These are phyloP conservation scores for Phytophthora citricola DNA, from an alignment of 352 stramenopile genomes.

Conservation along the genomic window DNA sequence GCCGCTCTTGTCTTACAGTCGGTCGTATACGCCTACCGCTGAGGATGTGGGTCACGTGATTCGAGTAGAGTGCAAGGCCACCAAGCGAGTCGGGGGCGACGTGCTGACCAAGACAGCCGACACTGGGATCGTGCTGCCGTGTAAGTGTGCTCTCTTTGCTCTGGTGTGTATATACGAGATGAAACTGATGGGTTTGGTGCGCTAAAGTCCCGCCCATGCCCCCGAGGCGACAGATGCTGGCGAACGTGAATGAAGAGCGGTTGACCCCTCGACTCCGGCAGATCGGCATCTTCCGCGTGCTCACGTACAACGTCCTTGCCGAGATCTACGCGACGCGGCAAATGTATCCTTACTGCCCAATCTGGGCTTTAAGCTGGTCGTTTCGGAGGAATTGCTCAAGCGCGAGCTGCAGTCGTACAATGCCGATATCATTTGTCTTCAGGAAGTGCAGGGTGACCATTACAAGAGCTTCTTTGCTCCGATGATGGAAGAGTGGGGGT, in stretches of 20 bases:
- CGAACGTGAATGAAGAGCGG: slow-evolving; percentile 81
- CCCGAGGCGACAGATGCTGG: slow-evolving; percentile 82
- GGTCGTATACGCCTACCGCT: slow-evolving; percentile 71
- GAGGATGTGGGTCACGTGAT: slow-evolving; percentile 83
- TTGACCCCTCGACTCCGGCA: slow-evolving; percentile 74
- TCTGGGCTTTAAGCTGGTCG: slow-evolving; percentile 97
- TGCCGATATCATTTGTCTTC: slow-evolving; percentile 97
- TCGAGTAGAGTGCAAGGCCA: slow-evolving; percentile 79
- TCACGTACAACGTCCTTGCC: slow-evolving; percentile 93
- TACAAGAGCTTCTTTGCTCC: slow-evolving; percentile 98
- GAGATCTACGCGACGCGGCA: slow-evolving; percentile 93
- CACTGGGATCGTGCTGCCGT: slow-evolving; percentile 87
- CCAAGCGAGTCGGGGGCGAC: slow-evolving; percentile 53
- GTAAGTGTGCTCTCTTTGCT: slow-evolving; percentile 58
- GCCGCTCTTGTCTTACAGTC: slow-evolving; percentile 49
- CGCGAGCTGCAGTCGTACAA: slow-evolving; percentile 92
- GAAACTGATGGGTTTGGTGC: slow-evolving; percentile 37
- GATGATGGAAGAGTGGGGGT: slow-evolving; percentile 95
- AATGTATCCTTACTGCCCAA: slow-evolving; percentile 97
- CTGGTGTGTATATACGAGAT: slow-evolving; percentile 21
- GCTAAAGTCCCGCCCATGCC: slow-evolving; percentile 76
- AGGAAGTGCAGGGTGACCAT: slow-evolving; percentile 98
- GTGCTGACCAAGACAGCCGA: slow-evolving; percentile 81
- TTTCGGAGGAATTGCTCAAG: slow-evolving; percentile 93
- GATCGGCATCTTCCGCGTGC: slow-evolving; percentile 83